phyloP scores from a whole-genome alignment of 306 rosid genomes.

The Lathyrus tuberosus region DNA sequence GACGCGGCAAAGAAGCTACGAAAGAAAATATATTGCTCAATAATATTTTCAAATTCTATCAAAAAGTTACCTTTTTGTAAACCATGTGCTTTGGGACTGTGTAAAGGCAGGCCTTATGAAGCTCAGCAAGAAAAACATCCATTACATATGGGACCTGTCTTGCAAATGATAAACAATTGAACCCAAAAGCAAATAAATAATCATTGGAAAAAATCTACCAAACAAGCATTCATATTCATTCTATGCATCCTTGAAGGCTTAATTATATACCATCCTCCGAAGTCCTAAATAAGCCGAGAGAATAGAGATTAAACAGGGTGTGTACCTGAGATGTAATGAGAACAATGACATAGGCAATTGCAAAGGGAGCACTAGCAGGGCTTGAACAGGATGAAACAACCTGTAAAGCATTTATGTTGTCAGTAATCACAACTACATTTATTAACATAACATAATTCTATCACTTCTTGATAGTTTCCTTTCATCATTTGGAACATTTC shows the following conservation, averaged over 20 bases:
- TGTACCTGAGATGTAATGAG: constrained; percentile 80
- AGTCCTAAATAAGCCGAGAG: constrained; percentile 6
- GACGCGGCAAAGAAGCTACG: constrained; percentile 12
- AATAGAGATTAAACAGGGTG: constrained; percentile 36
- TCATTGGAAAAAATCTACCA: not conserved
- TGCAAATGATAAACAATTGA: constrained; percentile 32
- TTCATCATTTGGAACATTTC: constrained; percentile 29
- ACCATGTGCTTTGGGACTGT: constrained; percentile 84
- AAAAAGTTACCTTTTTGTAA: constrained; percentile 63
- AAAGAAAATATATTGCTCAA: constrained; percentile 28
- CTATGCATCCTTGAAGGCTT: constrained; percentile 26
- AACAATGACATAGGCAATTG: constrained; percentile 72
- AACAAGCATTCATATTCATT: constrained; percentile 3
- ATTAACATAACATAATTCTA: constrained; percentile 30
- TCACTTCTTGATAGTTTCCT: constrained; percentile 14
- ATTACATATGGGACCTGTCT: constrained; percentile 69
- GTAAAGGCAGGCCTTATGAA: constrained; percentile 78
- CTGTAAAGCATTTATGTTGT: constrained; percentile 51
- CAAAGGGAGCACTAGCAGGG: constrained; percentile 67
- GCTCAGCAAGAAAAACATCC: constrained; percentile 90
- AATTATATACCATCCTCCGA: constrained; percentile 7
- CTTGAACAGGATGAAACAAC: constrained; percentile 56
- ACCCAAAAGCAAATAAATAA: constrained; percentile 31
- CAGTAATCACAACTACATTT: constrained; percentile 26
- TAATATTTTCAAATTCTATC: constrained; percentile 35